Evolutionary conservation across 2,329 filamentous ascomycete genomes (phyloP), one percentile per base, ranked within the genome.

Genomic region (Aspergillus puulaauensis): DNA sequence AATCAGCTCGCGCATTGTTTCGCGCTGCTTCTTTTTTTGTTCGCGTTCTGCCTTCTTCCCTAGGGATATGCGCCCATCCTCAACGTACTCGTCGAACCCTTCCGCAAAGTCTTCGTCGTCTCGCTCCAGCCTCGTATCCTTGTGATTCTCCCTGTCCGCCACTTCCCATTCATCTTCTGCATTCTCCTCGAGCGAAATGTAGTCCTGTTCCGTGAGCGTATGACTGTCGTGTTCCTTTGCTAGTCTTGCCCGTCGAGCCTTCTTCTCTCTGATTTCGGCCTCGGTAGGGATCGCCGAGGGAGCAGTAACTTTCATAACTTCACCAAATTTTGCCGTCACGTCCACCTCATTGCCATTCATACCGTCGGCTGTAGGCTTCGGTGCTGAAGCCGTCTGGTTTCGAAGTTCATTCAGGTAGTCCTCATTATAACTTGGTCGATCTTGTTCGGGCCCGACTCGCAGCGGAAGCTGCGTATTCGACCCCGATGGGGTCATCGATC

Each of bases 61-160:
- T 0, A 97, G 80, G 1, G 90, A 85, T 9, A 97, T 84, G 7
- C 86, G 85, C 8, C 90, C 91, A 69, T 96, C 91, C 41, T 95
- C 90, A 8, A 95, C 90, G 66, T 90, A 96, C 54, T 93, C 89
- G 59, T 98, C 93, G 66, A 96, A 98, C 0, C 92, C 93, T 76
- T 98, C 95, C 39, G 90, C 90, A 0, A 97, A 83, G 68, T 98
- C 91, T 70, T 98, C 93, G 66, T 98, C 93, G 35, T 97, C 92
- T 43, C 83, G 84, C 6, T 92, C 83, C 2, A 98, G 82, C 1
- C 93, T 84, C 6, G 89, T 90, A 60, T 92, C 83, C 35, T 85
- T 83, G 63, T 89, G 86, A 66, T 87, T 85, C 62, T 85, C 86
- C 66, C 86, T 85, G 52, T 80, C 77, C 2, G 82, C 70, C 2